Percentiles rank a stretch among this genome's conserved stretches.
Conservation (phyloP, 306 rosid species). For the Purshia tridentata region DNA sequence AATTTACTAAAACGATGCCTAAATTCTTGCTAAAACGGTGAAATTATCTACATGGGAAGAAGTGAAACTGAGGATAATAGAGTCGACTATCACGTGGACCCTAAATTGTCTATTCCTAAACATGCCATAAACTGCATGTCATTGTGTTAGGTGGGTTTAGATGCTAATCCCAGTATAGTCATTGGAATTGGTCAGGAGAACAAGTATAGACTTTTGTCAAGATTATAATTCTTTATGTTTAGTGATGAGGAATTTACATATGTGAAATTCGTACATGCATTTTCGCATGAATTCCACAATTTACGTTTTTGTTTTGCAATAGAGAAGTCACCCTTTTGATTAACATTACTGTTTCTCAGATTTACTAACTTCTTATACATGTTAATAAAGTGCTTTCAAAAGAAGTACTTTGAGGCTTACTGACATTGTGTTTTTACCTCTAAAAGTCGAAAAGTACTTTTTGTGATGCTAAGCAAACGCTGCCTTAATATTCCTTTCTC, state of each 20-base stretch:
- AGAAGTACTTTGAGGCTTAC: background rate
- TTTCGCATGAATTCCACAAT: no score
- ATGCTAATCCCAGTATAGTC: slow-evolving; percentile 16
- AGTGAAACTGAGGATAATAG: slow-evolving; percentile 18
- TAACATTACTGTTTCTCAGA: no score
- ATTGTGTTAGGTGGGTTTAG: slow-evolving; percentile 38
- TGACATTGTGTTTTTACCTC: background rate
- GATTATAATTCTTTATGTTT: no score
- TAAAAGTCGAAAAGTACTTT: background rate
- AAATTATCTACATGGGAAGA: slow-evolving; percentile 21
- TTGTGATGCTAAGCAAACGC: slow-evolving; percentile 5
- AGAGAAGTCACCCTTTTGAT: no score
- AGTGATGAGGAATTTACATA: no score
- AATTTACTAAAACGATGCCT: background rate
- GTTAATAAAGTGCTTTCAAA: background rate
- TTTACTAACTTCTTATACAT: no score
- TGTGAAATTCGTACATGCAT: no score
- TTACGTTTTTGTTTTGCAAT: no score
- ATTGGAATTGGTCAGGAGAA: no score
- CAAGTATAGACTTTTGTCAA: no score
- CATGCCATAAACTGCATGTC: slow-evolving; percentile 33
- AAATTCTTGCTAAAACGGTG: slow-evolving; percentile 9
- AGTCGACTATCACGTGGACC: slow-evolving; percentile 43
- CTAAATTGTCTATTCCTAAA: slow-evolving; percentile 43
- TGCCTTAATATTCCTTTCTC: background rate